phyloP scores from a whole-genome alignment of 2,329 filamentous ascomycete species.

The Westerdykella ornata region DNA sequence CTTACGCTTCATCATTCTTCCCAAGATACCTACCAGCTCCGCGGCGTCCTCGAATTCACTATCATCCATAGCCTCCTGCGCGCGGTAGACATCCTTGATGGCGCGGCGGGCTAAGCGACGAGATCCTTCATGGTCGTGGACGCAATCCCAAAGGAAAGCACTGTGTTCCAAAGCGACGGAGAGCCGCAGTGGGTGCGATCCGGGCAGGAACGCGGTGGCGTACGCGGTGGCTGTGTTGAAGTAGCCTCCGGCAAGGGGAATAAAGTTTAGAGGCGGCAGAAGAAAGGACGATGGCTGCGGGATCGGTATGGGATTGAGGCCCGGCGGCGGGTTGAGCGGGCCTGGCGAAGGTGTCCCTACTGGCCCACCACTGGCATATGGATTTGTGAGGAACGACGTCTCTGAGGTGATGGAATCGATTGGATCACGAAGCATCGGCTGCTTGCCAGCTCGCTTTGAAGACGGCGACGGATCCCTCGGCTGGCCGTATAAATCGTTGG shows the following conservation, averaged over 20 bases:
- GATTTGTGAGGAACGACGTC: slow-evolving; percentile 47
- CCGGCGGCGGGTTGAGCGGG: slow-evolving; percentile 40
- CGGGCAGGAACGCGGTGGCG: slow-evolving; percentile 70
- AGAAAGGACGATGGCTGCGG: slow-evolving; percentile 61
- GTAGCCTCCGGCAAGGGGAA: slow-evolving; percentile 71
- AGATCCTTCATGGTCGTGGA: slow-evolving; percentile 71
- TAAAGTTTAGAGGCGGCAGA: slow-evolving; percentile 71
- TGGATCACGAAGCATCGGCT: slow-evolving; percentile 42
- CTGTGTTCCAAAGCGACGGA: slow-evolving; percentile 89
- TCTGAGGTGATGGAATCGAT: slow-evolving; percentile 46
- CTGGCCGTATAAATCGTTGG: slow-evolving; percentile 22
- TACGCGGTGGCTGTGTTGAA: slow-evolving; percentile 72
- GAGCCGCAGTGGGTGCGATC: slow-evolving; percentile 81
- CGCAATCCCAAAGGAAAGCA: slow-evolving; percentile 88
- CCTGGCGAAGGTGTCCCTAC: slow-evolving; percentile 39
- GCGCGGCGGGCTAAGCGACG: slow-evolving; percentile 71
- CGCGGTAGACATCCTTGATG: slow-evolving; percentile 85
- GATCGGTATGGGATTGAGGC: slow-evolving; percentile 38
- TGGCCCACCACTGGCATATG: slow-evolving; percentile 38
- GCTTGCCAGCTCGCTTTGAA: slow-evolving; percentile 30
- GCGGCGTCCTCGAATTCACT: slow-evolving; percentile 92
- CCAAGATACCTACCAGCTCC: slow-evolving; percentile 76
- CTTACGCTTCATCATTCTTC: slow-evolving; percentile 75
- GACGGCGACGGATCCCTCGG: slow-evolving; percentile 22
- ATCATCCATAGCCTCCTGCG: slow-evolving; percentile 86